Evolutionary conservation across 352 stramenopile genomes (phyloP), one percentile per base, ranked within the genome.

Genomic region (Globisporangium orthogonon): DNA sequence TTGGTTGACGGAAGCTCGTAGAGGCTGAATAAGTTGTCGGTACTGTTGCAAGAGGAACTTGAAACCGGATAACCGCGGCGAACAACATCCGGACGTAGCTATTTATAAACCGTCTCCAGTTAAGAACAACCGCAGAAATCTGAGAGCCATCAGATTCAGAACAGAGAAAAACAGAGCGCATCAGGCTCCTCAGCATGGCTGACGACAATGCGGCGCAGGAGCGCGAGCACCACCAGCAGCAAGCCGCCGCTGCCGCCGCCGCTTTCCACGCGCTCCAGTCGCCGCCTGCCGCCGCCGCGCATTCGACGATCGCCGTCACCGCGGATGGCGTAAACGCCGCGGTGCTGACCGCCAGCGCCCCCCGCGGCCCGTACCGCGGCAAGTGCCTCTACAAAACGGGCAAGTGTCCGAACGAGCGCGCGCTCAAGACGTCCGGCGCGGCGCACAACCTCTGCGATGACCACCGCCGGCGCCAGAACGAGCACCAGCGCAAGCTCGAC

Each of bases 361-460:
- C 11, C 30, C 49, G 56, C 18, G 56, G 50, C 3, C 40, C 56
- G 3, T 91, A 77, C 67, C 76, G 84, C 53, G 84, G 84, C 56
- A 84, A 85, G 52, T 94, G 84, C 49, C 73, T 88, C 49, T 94
- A 94, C 74, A 94, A 94, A 71, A 92, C 84, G 13, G 82, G 84
- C 61, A 94, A 94, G 61, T 94, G 84, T 70, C 61, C 66, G 50
- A 90, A 94, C 66, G 84, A 94, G 62, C 84, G 84, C 59, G 84
- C 84, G 50, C 74, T 94, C 60, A 94, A 94, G 69, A 91, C 82
- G 37, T 91, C 83, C 2, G 84, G 84, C 35, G 61, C 78, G 55
- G 63, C 84, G 47, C 84, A 94, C 73, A 94, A 92, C 66, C 78
- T 94, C 57, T 94, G 84, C 61, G 78, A 94, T 56, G 80, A 89